A percentile compares a stretch with the other conserved stretches of the same genome.
phyloP scores from a whole-genome alignment of 495 filamentous ascomycete species.

The Choiromyces venosus region DNA sequence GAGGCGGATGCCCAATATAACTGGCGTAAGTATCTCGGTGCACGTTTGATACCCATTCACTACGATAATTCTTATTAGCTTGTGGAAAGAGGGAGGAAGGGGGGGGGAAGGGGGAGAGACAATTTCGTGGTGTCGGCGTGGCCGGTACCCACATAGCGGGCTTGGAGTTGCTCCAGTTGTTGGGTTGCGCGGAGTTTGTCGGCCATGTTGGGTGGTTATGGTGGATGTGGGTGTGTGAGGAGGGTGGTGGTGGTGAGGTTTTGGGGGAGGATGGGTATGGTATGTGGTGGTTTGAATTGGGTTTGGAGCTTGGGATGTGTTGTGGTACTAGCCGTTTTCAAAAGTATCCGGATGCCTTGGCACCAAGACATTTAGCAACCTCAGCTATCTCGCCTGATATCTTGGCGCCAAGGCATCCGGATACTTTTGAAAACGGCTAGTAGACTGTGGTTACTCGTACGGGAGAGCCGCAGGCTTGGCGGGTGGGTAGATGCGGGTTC shows the following conservation, averaged over 20 bases:
- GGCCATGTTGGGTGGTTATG: conserved; percentile 55
- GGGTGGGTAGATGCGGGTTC: background rate
- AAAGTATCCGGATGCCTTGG: too few species aligned
- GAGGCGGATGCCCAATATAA: conserved; percentile 81
- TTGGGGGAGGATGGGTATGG: background rate
- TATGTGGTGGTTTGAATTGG: background rate
- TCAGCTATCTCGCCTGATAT: too few species aligned
- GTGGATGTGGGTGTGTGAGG: background rate
- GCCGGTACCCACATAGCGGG: conserved; percentile 92
- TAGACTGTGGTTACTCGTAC: background rate
- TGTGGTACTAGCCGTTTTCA: too few species aligned
- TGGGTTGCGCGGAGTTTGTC: conserved; percentile 97
- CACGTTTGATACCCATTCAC: conserved; percentile 90
- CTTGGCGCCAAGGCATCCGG: too few species aligned
- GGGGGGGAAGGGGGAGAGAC: conserved; percentile 12
- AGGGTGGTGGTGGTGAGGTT: background rate
- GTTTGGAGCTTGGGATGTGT: background rate
- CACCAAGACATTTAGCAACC: too few species aligned
- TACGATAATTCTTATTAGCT: conserved; percentile 18
- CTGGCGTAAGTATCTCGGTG: conserved; percentile 75
- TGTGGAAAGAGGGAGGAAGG: background rate
- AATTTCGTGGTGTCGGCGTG: conserved; percentile 94
- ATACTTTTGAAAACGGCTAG: too few species aligned
- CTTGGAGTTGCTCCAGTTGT: conserved; percentile 91
- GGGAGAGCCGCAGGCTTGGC: background rate